Evolutionary conservation across 768 basidiomycete genomes (phyloP).

Genomic region (Boletus vermiculosoides): DNA sequence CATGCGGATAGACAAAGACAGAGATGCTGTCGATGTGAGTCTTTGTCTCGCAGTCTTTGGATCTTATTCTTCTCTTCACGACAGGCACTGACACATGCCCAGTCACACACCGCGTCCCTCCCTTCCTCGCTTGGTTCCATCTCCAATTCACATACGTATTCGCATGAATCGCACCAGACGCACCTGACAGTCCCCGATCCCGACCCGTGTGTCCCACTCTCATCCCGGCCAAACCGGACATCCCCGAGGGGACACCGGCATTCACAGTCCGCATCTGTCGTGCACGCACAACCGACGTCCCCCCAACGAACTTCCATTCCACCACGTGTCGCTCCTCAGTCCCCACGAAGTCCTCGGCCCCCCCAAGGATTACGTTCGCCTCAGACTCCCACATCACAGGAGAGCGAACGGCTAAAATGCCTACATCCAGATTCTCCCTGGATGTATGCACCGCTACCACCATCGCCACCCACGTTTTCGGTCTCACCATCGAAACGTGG

Average conservation of each 20-base stretch:
- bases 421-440: slow-evolving; percentile 26
- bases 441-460: slow-evolving; percentile 29
- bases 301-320: slow-evolving; percentile 6
- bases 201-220: slow-evolving; percentile 7
- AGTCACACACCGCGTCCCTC: slow-evolving; percentile 29
- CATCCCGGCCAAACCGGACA: slow-evolving; percentile 6
- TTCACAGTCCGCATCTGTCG: slow-evolving; percentile 14
- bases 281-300: slow-evolving; percentile 2
- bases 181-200: slow-evolving; percentile 23
- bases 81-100: slow-evolving; percentile 18
- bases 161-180: slow-evolving; percentile 29
- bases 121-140: slow-evolving; percentile 32
- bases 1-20: slow-evolving; percentile 27
- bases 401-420: slow-evolving; percentile 12
- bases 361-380: slow-evolving; percentile 14
- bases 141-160: slow-evolving; percentile 22
- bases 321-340: slow-evolving; percentile 7
- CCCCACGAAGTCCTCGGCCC: slow-evolving; percentile 20
- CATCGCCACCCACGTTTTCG: slow-evolving; percentile 29
- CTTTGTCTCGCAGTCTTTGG: not conserved
- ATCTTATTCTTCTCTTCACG: slow-evolving; percentile 17
- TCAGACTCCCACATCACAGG: slow-evolving; percentile 20
- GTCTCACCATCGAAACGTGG: slow-evolving; percentile 30
- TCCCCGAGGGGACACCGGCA: slow-evolving; percentile 9
- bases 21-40: slow-evolving; percentile 26